Base-by-base conservation (phyloP, 2,329 filamentous ascomycete species). In the Colletotrichum scovillei region DNA sequence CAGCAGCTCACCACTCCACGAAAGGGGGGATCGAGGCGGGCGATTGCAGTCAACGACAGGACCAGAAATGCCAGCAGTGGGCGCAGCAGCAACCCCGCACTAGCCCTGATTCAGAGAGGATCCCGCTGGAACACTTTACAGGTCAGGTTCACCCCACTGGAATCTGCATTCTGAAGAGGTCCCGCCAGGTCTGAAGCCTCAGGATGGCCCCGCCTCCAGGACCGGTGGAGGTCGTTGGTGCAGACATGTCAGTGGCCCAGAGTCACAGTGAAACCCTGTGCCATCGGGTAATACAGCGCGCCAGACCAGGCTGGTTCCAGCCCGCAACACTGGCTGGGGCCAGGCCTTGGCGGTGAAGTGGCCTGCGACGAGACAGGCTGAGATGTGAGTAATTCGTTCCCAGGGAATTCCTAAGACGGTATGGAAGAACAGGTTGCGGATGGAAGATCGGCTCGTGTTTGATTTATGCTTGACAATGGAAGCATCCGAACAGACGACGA, bases 41-140 rank as follows among this genome's bases (percentile, higher is more conserved):
- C 62, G 62, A 55, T 55, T 7, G 49, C 62, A 63, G 28, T 46
- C 22, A 60, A 60, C 59, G 42, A 55, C 53, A 59, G 67, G 60
- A 38, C 55, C 63, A 71, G 69, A 67, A 71, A 70, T 65, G 70
- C 60, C 56, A 73, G 55, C 46, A 56, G 52, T 62, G 62, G 71
- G 71, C 71, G 62, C 71, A 70, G 67, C 71, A 66, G 49, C 67
- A 73, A 73, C 71, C 71, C 71, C 71, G 71, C 71, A 73, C 71
- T 73, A 73, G 71, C 71, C 70, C 67, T 73, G 71, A 71, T 71
- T 73, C 71, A 71, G 71, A 62, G 53, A 64, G 38, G 52, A 42
- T 32, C 32, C n/a, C 24, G 28, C 35, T 24, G 53, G 52, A 22
- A 26, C 60, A 49, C 9, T 16, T 9, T 35, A 49, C 22, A 62